Base-by-base conservation (phyloP, 768 basidiomycete species). In the Boletus huronensis region DNA sequence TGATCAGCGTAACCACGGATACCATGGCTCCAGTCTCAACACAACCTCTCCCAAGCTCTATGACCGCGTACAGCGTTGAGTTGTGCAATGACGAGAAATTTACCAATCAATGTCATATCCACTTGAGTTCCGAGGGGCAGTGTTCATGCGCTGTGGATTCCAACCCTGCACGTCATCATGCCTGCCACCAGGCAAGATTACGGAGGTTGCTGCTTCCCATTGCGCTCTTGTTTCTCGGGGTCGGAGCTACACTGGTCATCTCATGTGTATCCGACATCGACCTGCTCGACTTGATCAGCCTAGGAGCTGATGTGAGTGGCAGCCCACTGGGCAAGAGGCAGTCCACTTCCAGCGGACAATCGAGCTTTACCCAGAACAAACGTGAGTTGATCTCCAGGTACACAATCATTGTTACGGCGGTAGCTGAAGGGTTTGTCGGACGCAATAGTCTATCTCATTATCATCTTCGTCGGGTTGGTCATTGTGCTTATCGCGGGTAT, bases 391-490 rank as follows among this genome's bases (percentile, higher is more conserved):
- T 57, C 21, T 51, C 14, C 35, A 31, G 23, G 51, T 19, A 25
- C n/a, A 6, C 0, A 1, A 16, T 6, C 10, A 19, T 32, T 1
- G 9, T 26, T n/a, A 31, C 16, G 4, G 36, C 21, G 25, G 17
- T 28, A 14, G 34, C 48, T 57, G n/a, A 40, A 41, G 3, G 51
- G 7, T 44, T n/a, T 5, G 26, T 38, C 19, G 45, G 41, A 2
- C 16, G 6, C 8, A 19, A 50, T 45, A 86, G 84, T 82, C 17
- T 87, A 85, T 60, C 74, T 87, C 28, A 82, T 86, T 34, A 71
- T 86, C 34, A 60, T 85, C n/a, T 81, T 87, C 64, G 83, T 87
- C 10, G 85, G 85, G 2, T 66, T 87, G 5, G 59, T 82, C 36
- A 66, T 87, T 0, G 80, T 85, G 1, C 29, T 86, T 6, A 63